These are phyloP conservation scores for Salvia sclarea DNA, from an alignment of 305 asterid species.

Conservation along the genomic window DNA sequence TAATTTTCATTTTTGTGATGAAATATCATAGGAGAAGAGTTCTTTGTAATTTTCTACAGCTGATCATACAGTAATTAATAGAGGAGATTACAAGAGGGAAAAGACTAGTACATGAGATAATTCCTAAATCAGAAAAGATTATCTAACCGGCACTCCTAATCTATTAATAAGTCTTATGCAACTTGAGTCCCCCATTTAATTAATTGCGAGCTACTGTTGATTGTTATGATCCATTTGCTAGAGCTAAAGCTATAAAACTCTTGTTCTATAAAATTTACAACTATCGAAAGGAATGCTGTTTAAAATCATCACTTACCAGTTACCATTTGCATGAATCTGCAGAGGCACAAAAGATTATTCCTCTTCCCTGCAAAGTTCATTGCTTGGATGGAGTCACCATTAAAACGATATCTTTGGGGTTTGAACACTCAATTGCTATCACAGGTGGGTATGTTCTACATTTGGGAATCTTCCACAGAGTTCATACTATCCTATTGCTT, in stretches of 20 bases:
- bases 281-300: background rate
- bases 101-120: background rate
- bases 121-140: background rate
- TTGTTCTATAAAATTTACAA: slow-evolving; percentile 9
- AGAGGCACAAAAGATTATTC: slow-evolving; percentile 69
- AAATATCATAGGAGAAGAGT: background rate
- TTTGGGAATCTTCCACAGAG: slow-evolving; percentile 9
- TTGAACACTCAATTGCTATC: slow-evolving; percentile 89
- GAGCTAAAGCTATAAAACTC: background rate
- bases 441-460: slow-evolving; percentile 58
- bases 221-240: slow-evolving; percentile 6
- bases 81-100: background rate
- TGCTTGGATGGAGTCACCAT: slow-evolving; percentile 69
- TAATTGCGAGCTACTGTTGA: slow-evolving; percentile 4
- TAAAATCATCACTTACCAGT: slow-evolving; percentile 11
- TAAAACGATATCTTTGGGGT: slow-evolving; percentile 67
- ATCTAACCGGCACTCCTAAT: background rate
- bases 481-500: slow-evolving; percentile 15
- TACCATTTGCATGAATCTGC: slow-evolving; percentile 39
- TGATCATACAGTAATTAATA: background rate
- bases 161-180: background rate
- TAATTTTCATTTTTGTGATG: background rate
- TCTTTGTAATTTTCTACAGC: background rate
- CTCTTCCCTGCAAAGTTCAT: slow-evolving; percentile 71
- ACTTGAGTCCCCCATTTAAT: too few relatives aligned